Base-by-base conservation (phyloP, 331 rosid genomes). In the Malus hybrid region DNA sequence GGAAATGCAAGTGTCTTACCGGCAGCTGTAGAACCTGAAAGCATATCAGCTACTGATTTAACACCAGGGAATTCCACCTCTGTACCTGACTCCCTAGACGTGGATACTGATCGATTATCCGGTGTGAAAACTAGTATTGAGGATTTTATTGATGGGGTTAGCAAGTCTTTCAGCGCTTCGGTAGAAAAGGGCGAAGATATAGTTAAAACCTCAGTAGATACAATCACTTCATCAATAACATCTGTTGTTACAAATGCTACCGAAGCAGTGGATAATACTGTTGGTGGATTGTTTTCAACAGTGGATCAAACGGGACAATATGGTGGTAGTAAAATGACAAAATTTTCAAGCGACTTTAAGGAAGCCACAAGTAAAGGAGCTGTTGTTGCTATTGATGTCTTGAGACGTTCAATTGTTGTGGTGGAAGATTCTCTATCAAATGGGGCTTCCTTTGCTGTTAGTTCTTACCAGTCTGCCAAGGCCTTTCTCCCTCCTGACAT, bases 391-490 rank as follows among this genome's bases (percentile, higher is more conserved):
- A 71, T 86, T 80, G 91, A 91, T 78, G 79, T 71, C 62, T 83
- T 94, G 80, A 91, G 97, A 69, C 80, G 61, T 71, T 82, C 87
- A 27, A 82, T 90, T 78, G 72, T 87, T 50, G 76, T 80, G 6
- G 86, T 86, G 74, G 96, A 87, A 88, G 87, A 88, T 89, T 84
- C 91, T 73, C 70, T 94, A 73, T 22, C 86, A 60, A 87, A 76
- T 44, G 96, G 91, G 42, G 86, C 84, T 81, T 92, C 97, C 27
- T 85, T 87, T 59, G 75, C 82, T 65, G 76, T 86, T 73, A 83
- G 84, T 79, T 85, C 92, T 19, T 90, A 90, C 67, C 91, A 91
- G 28, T 86, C 96, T 15, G 88, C 86, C 80, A 94, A 94, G 87
- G 93, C 89, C 55, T 77, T 79, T 57, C 87, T 92, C 84, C 92